Conservation (phyloP, 1,284 basidiomycete genomes). For the Salmacisia buchloeana region DNA sequence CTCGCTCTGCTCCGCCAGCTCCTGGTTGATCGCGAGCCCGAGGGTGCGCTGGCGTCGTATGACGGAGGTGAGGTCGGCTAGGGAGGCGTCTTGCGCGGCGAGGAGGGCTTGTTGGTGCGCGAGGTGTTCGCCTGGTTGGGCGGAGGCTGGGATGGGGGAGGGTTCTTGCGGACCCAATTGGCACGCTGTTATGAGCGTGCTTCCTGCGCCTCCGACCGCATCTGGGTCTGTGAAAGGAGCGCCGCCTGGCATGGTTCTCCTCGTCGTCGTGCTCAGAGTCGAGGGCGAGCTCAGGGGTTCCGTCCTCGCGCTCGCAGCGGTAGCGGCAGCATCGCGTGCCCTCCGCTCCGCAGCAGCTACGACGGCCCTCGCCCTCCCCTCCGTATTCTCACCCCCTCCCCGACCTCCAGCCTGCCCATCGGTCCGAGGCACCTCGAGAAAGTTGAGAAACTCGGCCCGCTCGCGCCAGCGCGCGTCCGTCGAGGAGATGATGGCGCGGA, state of each 20-base stretch:
- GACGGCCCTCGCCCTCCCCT: no score
- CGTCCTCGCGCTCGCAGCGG: no score
- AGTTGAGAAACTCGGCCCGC: conserved; percentile 71
- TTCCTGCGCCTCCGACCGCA: conserved; percentile 58
- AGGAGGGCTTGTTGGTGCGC: conserved; percentile 75
- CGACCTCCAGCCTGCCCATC: no score
- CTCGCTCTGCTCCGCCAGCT: conserved; percentile 79
- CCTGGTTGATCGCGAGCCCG: conserved; percentile 77
- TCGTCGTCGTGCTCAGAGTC: not conserved
- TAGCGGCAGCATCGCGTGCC: no score
- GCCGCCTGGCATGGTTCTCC: not conserved
- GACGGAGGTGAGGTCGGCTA: conserved; percentile 71
- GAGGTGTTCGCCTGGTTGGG: conserved; percentile 45
- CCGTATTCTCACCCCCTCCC: no score
- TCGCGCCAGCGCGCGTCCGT: conserved; percentile 78
- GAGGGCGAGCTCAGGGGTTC: conserved; percentile 7
- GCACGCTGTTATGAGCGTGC: conserved; percentile 58
- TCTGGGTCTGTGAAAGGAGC: conserved; percentile 60
- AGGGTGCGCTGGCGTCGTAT: conserved; percentile 78
- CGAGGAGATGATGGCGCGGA: conserved; percentile 73
- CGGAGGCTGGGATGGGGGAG: conserved; percentile 1
- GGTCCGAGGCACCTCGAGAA: conserved; percentile 73
- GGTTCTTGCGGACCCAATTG: conserved; percentile 78
- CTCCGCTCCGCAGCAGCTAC: no score
- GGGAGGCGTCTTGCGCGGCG: conserved; percentile 74